These are phyloP conservation scores for Chaetomium olivaceum DNA, from an alignment of 2,329 filamentous ascomycete genomes.

Conservation along the genomic window DNA sequence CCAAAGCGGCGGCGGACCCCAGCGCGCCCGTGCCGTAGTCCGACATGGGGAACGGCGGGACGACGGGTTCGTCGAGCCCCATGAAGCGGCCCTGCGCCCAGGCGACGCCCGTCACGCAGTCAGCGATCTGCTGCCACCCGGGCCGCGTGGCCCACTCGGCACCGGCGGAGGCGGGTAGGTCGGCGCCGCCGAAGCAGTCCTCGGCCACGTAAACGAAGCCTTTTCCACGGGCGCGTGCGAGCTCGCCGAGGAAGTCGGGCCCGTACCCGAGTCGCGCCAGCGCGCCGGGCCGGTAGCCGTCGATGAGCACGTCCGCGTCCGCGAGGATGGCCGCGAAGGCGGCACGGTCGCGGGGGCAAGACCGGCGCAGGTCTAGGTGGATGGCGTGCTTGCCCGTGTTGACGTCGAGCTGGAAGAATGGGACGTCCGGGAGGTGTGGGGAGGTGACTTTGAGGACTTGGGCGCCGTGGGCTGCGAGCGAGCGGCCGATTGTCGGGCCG, in stretches of 20 bases:
- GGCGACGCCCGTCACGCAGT: conserved; percentile 61
- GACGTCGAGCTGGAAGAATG: conserved; percentile 71
- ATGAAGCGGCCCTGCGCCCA: conserved; percentile 65
- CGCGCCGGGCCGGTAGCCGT: conserved; percentile 69
- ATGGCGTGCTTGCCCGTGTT: conserved; percentile 70
- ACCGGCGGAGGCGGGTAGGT: conserved; percentile 33
- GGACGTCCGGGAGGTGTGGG: conserved; percentile 66
- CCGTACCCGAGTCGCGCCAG: conserved; percentile 65
- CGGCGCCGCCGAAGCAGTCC: conserved; percentile 67
- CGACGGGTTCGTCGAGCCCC: conserved; percentile 62
- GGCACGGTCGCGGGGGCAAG: conserved; percentile 48
- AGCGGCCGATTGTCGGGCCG: conserved; percentile 69
- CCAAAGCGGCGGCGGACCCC: conserved; percentile 66
- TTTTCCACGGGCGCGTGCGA: conserved; percentile 56
- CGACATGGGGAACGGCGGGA: conserved; percentile 64
- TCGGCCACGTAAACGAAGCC: conserved; percentile 70
- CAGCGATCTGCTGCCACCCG: conserved; percentile 73
- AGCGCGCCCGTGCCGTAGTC: conserved; percentile 73
- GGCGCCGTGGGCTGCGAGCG: conserved; percentile 73
- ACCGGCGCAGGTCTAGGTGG: conserved; percentile 61
- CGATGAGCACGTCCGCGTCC: conserved; percentile 63
- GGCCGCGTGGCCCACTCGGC: conserved; percentile 63
- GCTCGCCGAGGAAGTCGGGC: conserved; percentile 51
- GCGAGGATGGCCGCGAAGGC: conserved; percentile 60
- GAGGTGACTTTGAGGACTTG: conserved; percentile 72